A percentile compares a stretch with the other conserved stretches of the same genome.
Conservation (phyloP, 345 rosid genomes). For the Bretschneidera sinensis region DNA sequence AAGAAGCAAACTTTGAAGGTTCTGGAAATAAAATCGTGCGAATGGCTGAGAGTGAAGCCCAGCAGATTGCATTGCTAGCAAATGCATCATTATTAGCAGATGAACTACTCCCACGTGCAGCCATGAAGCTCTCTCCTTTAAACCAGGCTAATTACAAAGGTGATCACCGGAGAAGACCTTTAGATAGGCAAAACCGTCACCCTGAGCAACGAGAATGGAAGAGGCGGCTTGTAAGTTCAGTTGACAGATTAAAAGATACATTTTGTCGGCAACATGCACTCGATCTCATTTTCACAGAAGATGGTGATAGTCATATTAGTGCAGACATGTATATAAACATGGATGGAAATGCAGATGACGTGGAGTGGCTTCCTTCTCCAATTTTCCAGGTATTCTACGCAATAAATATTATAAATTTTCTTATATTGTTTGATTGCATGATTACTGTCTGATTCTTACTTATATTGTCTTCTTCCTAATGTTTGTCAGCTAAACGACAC, state of each 20-base stretch:
- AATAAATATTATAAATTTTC: neutral
- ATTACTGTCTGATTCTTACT: neutral
- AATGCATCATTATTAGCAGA: constrained; percentile 96
- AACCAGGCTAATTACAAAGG: constrained; percentile 57
- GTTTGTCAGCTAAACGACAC: too few relatives aligned
- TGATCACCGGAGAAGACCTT: constrained; percentile 60
- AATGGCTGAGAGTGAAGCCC: constrained; percentile 91
- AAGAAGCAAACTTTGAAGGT: constrained; percentile 79
- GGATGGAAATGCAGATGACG: constrained; percentile 67
- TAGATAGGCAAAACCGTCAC: constrained; percentile 89
- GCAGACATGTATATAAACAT: constrained; percentile 92
- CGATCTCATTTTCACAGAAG: constrained; percentile 95
- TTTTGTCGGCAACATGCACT: constrained; percentile 98
- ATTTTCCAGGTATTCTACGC: constrained; percentile 84
- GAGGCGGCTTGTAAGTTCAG: constrained; percentile 74
- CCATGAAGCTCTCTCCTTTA: constrained; percentile 79
- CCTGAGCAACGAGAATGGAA: constrained; percentile 99
- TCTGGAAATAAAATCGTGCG: constrained; percentile 76
- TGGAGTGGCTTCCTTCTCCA: constrained; percentile 83
- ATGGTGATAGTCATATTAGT: constrained; percentile 86
- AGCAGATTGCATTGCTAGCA: constrained; percentile 95
- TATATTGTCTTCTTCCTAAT: neutral
- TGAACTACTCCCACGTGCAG: constrained; percentile 97
- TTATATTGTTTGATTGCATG: neutral
- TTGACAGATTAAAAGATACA: constrained; percentile 85